Evolutionary conservation across 352 stramenopile species (phyloP).

Genomic region (Thalassiosira livingstoniorum): DNA sequence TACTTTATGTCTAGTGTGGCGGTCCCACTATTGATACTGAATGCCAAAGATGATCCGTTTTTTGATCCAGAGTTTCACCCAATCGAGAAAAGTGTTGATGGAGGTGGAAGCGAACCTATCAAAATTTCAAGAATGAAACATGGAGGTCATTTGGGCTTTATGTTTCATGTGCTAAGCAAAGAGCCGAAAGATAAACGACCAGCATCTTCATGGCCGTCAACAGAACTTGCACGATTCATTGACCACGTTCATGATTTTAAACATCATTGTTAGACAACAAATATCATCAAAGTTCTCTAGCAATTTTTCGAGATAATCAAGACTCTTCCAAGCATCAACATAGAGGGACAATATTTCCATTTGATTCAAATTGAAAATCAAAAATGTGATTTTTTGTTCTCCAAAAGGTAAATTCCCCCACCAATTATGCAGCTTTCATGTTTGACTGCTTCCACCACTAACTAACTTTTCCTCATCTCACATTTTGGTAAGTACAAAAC

Average conservation of each 20-base stretch:
- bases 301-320: too few species aligned
- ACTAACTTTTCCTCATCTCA: too few species aligned
- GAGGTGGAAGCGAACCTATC: slow-evolving; percentile 58
- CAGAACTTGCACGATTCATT: slow-evolving; percentile 17
- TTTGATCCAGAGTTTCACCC: slow-evolving; percentile 61
- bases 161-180: slow-evolving; percentile 73
- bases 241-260: slow-evolving; percentile 19
- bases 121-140: slow-evolving; percentile 62
- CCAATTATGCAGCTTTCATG: too few species aligned
- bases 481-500: too few species aligned
- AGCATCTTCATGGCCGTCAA: slow-evolving; percentile 3
- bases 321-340: too few species aligned
- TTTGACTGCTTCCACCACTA: too few species aligned
- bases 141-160: slow-evolving; percentile 73
- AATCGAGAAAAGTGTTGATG: slow-evolving; percentile 48
- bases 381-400: too few species aligned
- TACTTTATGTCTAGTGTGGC: slow-evolving; percentile 63
- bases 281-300: too few species aligned
- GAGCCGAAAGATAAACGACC: slow-evolving; percentile 52
- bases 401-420: too few species aligned
- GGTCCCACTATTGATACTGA: slow-evolving; percentile 75
- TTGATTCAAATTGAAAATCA: too few species aligned
- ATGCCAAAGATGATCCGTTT: slow-evolving; percentile 80
- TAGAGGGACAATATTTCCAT: too few species aligned
- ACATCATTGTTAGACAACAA: too few species aligned